Conservation (phyloP, 2,329 filamentous ascomycete species). For the Alternaria postmessia region DNA sequence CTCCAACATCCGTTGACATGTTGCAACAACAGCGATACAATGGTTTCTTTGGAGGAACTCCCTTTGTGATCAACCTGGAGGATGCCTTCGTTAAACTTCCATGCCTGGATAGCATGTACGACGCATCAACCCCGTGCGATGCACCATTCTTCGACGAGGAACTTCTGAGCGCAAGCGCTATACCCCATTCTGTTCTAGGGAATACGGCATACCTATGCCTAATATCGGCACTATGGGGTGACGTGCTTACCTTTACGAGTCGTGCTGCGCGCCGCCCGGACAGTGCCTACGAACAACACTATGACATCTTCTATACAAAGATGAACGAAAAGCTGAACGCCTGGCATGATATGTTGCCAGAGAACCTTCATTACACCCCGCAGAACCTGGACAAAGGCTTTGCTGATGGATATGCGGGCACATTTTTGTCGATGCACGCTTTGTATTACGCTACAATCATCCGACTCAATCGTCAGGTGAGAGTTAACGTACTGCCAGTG, state of each 20-base stretch:
- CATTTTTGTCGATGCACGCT: conserved; percentile 70
- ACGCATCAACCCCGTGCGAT: conserved; percentile 64
- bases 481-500: conserved; percentile 35
- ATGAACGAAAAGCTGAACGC: conserved; percentile 61
- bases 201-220: conserved; percentile 69
- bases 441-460: conserved; percentile 71
- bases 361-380: conserved; percentile 62
- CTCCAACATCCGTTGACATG: conserved; percentile 43
- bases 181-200: conserved; percentile 49
- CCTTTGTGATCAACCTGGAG: conserved; percentile 66
- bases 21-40: conserved; percentile 62
- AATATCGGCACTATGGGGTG: conserved; percentile 71
- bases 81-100: conserved; percentile 74
- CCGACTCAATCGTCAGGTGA: conserved; percentile 69
- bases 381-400: conserved; percentile 67
- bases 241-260: conserved; percentile 68
- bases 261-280: conserved; percentile 58
- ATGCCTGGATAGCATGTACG: conserved; percentile 67
- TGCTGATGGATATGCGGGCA: conserved; percentile 62
- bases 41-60: conserved; percentile 61
- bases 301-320: conserved; percentile 63
- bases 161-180: conserved; percentile 51
- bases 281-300: conserved; percentile 54
- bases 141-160: conserved; percentile 69
- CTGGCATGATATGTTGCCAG: conserved; percentile 68